Evolutionary conservation across 306 rosid species (phyloP), one percentile per base, ranked within the genome.

Genomic region (Gleditsia sinensis): DNA sequence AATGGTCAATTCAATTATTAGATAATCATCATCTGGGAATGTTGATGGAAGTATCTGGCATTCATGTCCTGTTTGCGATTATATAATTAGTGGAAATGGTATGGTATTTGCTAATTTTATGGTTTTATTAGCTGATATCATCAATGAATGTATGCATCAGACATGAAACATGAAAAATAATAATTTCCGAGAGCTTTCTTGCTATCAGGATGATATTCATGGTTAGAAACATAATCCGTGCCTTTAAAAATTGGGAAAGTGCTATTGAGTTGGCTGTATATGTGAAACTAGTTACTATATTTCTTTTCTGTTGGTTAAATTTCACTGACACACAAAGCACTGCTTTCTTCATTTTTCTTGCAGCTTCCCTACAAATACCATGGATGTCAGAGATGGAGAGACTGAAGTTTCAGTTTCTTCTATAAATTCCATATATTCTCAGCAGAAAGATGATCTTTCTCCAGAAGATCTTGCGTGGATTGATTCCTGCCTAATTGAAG

Each of bases 401-500:
- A 63, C n/a, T 46, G 57, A 30, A 55, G 63, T 76, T 72, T 76
- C 78, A 59, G 59, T 34, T 80, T 67, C 73, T 40, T 77, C 75
- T 13, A 34, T 56, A 27, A 48, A 72, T 37, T 72, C 84, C 55
- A 3, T 64, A 9, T 9, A 12, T 43, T 62, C 71, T 32, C 50
- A 3, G 36, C 82, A 76, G 53, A 73, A 24, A 30, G 75, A 42
- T 21, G 70, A 32, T 72, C 68, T 81, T 56, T 88, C 96, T 55
- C 81, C 72, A 0, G 97, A 92, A 80, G 97, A 92, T 75, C 79
- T 76, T 69, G 91, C 86, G 42, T 90, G 96, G 97, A 80, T 57
- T 49, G 91, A 92, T 79, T 92, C 97, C 59, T 90, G 90, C 75
- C 82, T 92, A 40, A 30, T 66, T 63, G 56, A 74, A 12, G 79